Percentiles rank a stretch among this genome's conserved stretches.
Evolutionary conservation across 345 rosid species (phyloP).

Genomic region (Luvunga scandens): DNA sequence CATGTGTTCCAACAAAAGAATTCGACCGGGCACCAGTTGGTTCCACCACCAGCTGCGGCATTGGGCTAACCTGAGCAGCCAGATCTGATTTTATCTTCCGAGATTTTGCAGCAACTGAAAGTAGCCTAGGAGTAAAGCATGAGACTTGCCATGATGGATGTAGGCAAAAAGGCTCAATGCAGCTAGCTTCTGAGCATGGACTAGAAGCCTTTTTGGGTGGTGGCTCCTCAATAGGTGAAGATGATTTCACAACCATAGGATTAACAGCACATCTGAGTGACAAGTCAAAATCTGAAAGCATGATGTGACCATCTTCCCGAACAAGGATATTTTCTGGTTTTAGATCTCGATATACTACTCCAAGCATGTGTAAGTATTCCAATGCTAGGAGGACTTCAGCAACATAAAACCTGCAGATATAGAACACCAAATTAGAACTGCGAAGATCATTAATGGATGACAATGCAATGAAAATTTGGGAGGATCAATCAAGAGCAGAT

Average conservation of each 20-base stretch:
- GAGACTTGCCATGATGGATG: slow-evolving; percentile 76
- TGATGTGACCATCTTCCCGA: slow-evolving; percentile 83
- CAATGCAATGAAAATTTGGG: neutral
- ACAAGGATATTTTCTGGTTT: slow-evolving; percentile 81
- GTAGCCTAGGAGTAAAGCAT: slow-evolving; percentile 75
- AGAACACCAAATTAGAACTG: slow-evolving; percentile 6
- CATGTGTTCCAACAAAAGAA: slow-evolving; percentile 80
- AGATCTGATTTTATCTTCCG: slow-evolving; percentile 59
- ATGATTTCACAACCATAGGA: slow-evolving; percentile 44
- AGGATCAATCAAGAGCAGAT: neutral
- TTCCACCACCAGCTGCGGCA: slow-evolving; percentile 78
- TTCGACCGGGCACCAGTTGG: slow-evolving; percentile 76
- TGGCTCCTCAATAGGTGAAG: slow-evolving; percentile 36
- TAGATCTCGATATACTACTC: slow-evolving; percentile 75
- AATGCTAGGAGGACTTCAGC: slow-evolving; percentile 79
- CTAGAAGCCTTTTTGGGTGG: slow-evolving; percentile 52
- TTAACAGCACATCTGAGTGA: slow-evolving; percentile 60
- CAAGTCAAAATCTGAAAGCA: slow-evolving; percentile 82
- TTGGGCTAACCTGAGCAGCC: slow-evolving; percentile 53
- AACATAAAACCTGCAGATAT: slow-evolving; percentile 57
- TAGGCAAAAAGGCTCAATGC: slow-evolving; percentile 78
- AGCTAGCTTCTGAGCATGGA: slow-evolving; percentile 67
- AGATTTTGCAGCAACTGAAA: slow-evolving; percentile 52
- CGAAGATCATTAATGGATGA: slow-evolving; percentile 4
- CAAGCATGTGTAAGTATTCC: slow-evolving; percentile 85